Evolutionary conservation across 2,329 filamentous ascomycete species (phyloP), one percentile per base, ranked within the genome.

Genomic region (Plenodomus lindquistii): DNA sequence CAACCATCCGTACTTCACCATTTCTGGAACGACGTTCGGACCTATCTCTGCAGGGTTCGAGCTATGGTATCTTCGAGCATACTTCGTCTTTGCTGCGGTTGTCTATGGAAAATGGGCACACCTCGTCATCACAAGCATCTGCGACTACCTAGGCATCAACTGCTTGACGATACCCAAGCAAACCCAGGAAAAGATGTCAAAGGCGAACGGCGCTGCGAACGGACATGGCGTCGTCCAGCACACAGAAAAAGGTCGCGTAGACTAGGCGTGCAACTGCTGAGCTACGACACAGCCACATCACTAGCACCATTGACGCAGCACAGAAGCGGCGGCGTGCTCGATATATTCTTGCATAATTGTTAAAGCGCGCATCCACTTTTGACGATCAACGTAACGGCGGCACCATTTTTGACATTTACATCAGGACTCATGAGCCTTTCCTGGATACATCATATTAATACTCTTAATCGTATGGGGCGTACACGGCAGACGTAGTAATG

Each of bases 51-150:
- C 87, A 2, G 72, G 52, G 22, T 64, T 85, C 6, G 94, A 97
- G 74, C 75, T 91, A 13, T 82, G 81, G 73, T 99, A 97, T 69
- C 83, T 99, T 18, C 85, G 89, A 63, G 84, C 78, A 0, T 97
- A 96, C 75, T 87, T 97, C 54, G 64, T 89, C 40, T 94, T 97
- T 70, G 86, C 92, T 1, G 76, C 86, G 38, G 76, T 92, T n/a
- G 88, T 90, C 2, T 99, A 99, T 74, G 92, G 89, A 72, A 85
- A 88, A 60, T 99, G 94, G 94, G 94, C 94, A 0, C 87, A 88
- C 63, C 79, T 96, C 36, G 92, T 97, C 40, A 91, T 96, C 65
- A 88, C 86, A 54, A 89, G 88, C 69, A 97, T 99, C 63, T 97
- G 94, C 76, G 81, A 86, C 45, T 97, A 89, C 74, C 78, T 99